Evolutionary conservation across 2,329 filamentous ascomycete species (phyloP).

Genomic region (Colletotrichum sp.): DNA sequence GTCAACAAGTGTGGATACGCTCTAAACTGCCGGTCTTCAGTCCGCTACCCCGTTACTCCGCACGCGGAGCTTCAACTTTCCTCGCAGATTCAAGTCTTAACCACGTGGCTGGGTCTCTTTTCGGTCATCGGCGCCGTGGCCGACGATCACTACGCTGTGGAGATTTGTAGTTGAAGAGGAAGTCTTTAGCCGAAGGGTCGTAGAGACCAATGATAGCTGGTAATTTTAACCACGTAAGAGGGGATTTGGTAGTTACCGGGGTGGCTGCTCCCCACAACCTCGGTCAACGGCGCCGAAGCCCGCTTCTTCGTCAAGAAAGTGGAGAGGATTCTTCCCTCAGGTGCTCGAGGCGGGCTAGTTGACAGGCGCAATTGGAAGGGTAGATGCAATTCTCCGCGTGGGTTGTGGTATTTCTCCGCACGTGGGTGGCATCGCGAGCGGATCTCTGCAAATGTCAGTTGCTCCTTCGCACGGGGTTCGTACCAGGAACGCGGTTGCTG

Average conservation of each 20-base stretch:
- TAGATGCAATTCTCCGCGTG: not conserved
- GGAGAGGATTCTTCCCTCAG: not conserved
- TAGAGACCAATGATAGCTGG: not conserved
- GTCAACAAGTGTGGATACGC: not conserved
- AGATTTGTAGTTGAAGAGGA: not conserved
- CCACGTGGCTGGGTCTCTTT: not conserved
- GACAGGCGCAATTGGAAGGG: not conserved
- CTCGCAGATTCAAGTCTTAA: not conserved
- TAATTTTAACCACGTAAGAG: not conserved
- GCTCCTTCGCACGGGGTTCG: not conserved
- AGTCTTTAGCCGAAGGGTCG: not conserved
- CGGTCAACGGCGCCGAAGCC: not conserved
- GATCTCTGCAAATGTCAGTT: not conserved
- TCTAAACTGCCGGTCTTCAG: accelerated
- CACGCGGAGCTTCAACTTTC: not conserved
- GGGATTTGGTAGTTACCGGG: not conserved
- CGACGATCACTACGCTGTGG: not conserved
- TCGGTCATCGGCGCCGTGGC: not conserved
- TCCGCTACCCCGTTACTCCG: not conserved
- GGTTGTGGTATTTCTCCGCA: not conserved
- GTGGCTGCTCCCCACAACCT: not conserved
- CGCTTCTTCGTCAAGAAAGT: not conserved
- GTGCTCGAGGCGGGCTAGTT: not conserved
- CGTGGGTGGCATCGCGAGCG: not conserved
- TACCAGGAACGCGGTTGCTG: not conserved